Evolutionary conservation across 345 rosid genomes (phyloP).

Genomic region (Punica granatum): DNA sequence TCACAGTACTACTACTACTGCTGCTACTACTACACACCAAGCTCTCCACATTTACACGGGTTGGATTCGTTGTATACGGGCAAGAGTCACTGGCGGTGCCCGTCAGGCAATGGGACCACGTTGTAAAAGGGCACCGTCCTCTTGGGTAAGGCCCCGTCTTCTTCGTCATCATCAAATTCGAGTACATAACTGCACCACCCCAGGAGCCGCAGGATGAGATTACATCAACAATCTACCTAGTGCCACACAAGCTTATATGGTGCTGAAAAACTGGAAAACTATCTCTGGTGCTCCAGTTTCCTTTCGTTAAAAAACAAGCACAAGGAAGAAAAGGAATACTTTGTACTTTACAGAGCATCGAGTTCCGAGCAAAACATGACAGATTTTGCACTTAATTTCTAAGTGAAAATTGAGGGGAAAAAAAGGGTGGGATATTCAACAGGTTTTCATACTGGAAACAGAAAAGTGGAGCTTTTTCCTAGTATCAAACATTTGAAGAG

Average conservation of each 20-base stretch:
- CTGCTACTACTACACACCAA: not conserved
- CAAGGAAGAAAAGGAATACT: not conserved
- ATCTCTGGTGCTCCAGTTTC: not conserved
- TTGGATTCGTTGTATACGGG: not conserved
- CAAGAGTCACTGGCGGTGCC: conserved; percentile 57
- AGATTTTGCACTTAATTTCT: no score
- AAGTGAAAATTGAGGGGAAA: no score
- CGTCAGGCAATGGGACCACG: conserved; percentile 81
- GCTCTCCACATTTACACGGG: conserved; percentile 1
- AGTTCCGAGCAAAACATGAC: no score
- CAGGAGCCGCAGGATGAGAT: not conserved
- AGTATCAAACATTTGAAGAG: no score
- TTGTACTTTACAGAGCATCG: not conserved
- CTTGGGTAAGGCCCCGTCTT: conserved; percentile 88
- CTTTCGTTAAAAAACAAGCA: not conserved
- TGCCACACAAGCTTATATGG: not conserved
- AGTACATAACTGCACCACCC: conserved; percentile 55
- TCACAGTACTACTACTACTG: not conserved
- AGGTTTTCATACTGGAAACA: no score
- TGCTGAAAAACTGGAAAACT: not conserved
- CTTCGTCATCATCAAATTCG: conserved; percentile 95
- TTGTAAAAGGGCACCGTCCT: conserved; percentile 70
- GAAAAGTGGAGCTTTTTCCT: no score
- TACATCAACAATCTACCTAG: not conserved
- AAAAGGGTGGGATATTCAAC: no score